A percentile compares a stretch with the other conserved stretches of the same genome.
These are phyloP conservation scores for Asterophora lycoperdoides DNA, from an alignment of 768 basidiomycete genomes.

Conservation along the genomic window DNA sequence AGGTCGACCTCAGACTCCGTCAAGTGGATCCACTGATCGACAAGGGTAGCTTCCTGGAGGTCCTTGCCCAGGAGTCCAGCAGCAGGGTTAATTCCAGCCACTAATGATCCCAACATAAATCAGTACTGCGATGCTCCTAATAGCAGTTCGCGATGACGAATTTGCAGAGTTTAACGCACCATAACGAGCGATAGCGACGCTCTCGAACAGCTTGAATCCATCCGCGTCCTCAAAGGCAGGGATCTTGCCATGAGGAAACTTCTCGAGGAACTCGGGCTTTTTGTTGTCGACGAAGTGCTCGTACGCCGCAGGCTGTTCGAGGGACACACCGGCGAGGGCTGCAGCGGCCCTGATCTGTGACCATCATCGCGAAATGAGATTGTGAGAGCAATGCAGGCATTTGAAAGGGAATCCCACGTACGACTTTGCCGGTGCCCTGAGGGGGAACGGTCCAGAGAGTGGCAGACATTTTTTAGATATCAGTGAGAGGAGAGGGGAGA, in stretches of 20 bases:
- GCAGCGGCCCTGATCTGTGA: constrained; percentile 56
- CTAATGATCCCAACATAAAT: constrained; percentile 36
- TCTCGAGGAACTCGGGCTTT: constrained; percentile 61
- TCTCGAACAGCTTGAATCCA: constrained; percentile 79
- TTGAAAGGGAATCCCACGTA: constrained; percentile 27
- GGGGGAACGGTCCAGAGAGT: constrained; percentile 54
- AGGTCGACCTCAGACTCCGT: constrained; percentile 59
- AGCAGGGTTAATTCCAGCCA: constrained; percentile 74
- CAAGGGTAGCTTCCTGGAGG: constrained; percentile 61
- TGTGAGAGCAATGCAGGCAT: not conserved
- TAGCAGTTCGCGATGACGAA: constrained; percentile 23
- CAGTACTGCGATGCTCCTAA: constrained; percentile 3
- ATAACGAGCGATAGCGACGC: constrained; percentile 78
- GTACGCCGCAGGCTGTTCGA: constrained; percentile 52
- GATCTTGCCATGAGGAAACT: constrained; percentile 81
- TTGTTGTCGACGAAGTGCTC: constrained; percentile 64
- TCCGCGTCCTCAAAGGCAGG: constrained; percentile 76
- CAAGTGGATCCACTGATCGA: constrained; percentile 85
- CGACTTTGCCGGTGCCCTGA: constrained; percentile 44
- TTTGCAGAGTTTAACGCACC: constrained; percentile 53
- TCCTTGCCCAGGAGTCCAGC: constrained; percentile 69
- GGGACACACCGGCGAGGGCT: constrained; percentile 53
- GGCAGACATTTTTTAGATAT: constrained; percentile 36
- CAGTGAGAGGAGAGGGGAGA: constrained; percentile 8
- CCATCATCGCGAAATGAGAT: constrained; percentile 1